phyloP scores from a whole-genome alignment of 75 land plant genomes.

The Sequoia sempervirens region DNA sequence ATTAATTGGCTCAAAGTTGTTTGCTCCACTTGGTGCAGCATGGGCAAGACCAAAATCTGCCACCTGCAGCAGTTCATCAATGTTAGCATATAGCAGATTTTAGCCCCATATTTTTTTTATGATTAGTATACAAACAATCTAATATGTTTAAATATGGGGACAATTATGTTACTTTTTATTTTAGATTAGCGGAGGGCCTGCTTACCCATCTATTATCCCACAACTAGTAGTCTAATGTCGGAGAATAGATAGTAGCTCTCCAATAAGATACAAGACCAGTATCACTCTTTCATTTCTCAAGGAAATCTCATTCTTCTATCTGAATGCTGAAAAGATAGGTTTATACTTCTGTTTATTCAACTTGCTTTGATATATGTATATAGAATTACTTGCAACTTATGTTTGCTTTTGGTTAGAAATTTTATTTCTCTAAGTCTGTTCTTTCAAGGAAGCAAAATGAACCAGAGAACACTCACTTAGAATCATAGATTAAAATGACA shows the following conservation, averaged over 20 bases:
- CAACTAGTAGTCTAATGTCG: background rate
- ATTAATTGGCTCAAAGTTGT: constrained; percentile 70
- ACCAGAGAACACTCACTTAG: background rate
- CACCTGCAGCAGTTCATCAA: constrained; percentile 38
- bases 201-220: background rate
- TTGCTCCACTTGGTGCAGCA: constrained; percentile 71
- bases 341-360: background rate
- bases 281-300: background rate
- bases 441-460: background rate
- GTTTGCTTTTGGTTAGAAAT: background rate
- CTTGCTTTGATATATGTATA: background rate
- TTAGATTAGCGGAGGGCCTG: background rate
- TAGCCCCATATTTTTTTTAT: background rate
- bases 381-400: background rate
- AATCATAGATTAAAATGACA: background rate
- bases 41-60: constrained; percentile 96
- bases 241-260: background rate
- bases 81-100: background rate
- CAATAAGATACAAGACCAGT: background rate
- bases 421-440: background rate
- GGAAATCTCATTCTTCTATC: background rate
- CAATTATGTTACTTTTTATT: background rate
- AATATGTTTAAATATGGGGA: background rate
- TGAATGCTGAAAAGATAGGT: background rate
- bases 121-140: background rate